Base-by-base conservation (phyloP, 179 eudicot species). In the Pouteria campechiana region DNA sequence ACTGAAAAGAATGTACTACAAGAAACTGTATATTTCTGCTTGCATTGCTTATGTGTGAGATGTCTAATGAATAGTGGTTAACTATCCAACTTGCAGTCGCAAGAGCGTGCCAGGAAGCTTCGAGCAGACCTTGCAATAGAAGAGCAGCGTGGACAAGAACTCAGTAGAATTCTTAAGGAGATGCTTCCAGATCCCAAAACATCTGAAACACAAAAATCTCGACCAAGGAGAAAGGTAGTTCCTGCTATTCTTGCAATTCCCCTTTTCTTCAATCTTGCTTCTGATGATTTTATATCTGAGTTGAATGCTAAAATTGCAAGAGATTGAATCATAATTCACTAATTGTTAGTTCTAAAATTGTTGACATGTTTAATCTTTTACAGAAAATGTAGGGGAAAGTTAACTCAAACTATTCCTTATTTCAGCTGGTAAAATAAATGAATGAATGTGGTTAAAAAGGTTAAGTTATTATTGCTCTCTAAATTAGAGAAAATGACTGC, bases 51-150 rank as follows among this genome's bases (percentile, higher is more conserved):
- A 8, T 18, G 10, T 25, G 13, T 15, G 1, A 20, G 11, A 13
- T 14, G 1, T 14, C 20, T 5, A 25, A 6, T 25, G 3, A 44
- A 25, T 21, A 7, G 7, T 11, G 3, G 2, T 32, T 28, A n/a
- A 25, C 24, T 32, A 6, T 8, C 30, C 29, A 16, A 27, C 20
- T 9, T 79, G 76, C 77, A 92, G 99, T 82, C 92, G 29, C 82
- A 79, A 44, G 94, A 92, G 50, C 92, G 96, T 62, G 70, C 94
- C 14, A 73, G 79, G 58, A 80, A 75, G 65, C 99, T 92, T 59
- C 67, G 93, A 74, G 82, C 81, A 35, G 99, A 92, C 48, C 60
- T 92, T 29, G 83, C 94, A 46, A 58, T 67, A 55, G 99, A 92
- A 70, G 89, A 87, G 63, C 78, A 80, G 34, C 94, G 81, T 38